Evolutionary conservation across 495 filamentous ascomycete species (phyloP).

Genomic region (Daldinia bambusicola): DNA sequence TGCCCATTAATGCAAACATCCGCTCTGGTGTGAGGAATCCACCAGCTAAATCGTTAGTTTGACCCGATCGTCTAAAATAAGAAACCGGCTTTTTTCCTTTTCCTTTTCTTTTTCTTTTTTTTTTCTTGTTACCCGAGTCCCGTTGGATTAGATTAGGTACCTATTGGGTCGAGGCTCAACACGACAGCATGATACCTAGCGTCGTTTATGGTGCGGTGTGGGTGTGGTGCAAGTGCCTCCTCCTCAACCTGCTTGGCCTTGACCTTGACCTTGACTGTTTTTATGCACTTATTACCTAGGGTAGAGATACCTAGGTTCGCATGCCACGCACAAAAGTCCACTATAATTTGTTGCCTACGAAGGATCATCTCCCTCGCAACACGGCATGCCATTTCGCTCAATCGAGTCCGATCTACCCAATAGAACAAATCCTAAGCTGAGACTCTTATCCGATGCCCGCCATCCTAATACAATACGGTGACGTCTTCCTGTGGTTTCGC

Average conservation of each 20-base stretch:
- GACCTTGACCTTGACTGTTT: too few relatives aligned
- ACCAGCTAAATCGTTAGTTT: not conserved
- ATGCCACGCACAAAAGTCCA: too few relatives aligned
- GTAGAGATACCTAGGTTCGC: too few relatives aligned
- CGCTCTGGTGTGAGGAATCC: not conserved
- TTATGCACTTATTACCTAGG: too few relatives aligned
- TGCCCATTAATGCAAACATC: not conserved
- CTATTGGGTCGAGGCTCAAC: conserved; percentile 18
- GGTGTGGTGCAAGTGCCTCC: too few relatives aligned
- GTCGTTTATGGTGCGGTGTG: too few relatives aligned
- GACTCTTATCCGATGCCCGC: conserved; percentile 21
- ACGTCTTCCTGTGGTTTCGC: conserved; percentile 6
- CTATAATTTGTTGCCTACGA: conserved; percentile 16
- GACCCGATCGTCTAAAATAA: not conserved
- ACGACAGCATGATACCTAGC: conserved; percentile 4
- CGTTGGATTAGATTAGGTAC: too few relatives aligned
- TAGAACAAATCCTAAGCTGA: conserved; percentile 10
- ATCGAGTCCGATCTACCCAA: conserved; percentile 12
- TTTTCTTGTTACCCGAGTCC: conserved; percentile 3
- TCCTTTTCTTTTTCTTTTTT: not conserved
- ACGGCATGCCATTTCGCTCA: conserved; percentile 1
- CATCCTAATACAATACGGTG: not conserved
- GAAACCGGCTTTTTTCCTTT: conserved; percentile 1
- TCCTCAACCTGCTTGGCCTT: too few relatives aligned
- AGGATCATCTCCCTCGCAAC: conserved; percentile 2